Base-by-base conservation (phyloP, 1,139 yeast genomes). In the Casaregolazyma suthepensis region DNA sequence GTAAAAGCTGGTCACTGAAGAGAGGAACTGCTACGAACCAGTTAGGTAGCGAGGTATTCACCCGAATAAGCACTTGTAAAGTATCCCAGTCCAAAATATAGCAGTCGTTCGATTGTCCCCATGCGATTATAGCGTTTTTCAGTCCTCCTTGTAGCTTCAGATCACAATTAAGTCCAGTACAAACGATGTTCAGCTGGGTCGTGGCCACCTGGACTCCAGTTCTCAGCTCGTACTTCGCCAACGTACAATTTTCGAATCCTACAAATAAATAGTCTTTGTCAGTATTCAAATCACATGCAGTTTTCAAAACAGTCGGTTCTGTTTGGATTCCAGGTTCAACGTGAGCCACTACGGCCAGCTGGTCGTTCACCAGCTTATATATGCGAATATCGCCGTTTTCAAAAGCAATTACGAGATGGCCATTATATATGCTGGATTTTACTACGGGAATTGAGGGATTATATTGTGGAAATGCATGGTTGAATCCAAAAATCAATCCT, bases 21-120 rank as follows among this genome's bases (percentile, higher is more conserved):
- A 61, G 47, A 7, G 63, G 57, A 13, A 54, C 56, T 1, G 63
- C 59, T 19, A 59, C 51, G 2, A 63, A 63, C 64, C 64, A 61
- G 51, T 59, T 62, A 1, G 57, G 56, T 40, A 61, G 49, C 7
- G 12, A 29, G 2, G 55, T 47, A 23, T 46, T 48, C 58, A 62
- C 56, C 2, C 55, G 46, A 7, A 54, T 52, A n/a, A 47, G 52
- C 18, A 56, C 46, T 10, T 50, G 46, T 18, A 61, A 50, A 3
- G 56, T 50, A n/a, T 22, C 31, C 43, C 50, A 50, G 40, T 59
- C 61, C 15, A 60, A 43, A n/a, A 59, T 46, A 5, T 56, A 52
- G 56, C 60, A 56, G 44, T 59, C 59, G 43, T 61, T 55, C 1
- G 62, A 56, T 45, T 54, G 53, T 2, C 64, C 64, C 64, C 64